These are phyloP conservation scores for Emydomyces testavorans DNA, from an alignment of 2,329 filamentous ascomycete species.

Conservation along the genomic window DNA sequence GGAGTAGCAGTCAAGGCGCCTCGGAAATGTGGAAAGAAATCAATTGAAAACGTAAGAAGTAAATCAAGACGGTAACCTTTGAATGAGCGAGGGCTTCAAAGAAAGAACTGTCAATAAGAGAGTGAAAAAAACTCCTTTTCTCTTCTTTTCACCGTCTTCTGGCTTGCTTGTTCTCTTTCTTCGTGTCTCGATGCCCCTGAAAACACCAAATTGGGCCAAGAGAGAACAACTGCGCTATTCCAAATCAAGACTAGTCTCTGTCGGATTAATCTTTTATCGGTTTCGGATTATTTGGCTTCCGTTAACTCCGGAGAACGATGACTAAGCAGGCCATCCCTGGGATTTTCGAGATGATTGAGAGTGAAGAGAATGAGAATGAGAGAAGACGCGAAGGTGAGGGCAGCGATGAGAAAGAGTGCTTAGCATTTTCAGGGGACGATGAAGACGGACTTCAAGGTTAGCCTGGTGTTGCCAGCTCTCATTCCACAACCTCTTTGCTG, in stretches of 20 bases:
- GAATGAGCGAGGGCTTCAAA: constrained; percentile 3
- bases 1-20: constrained; percentile 8
- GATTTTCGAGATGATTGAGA: constrained; percentile 4
- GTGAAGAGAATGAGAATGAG: constrained; percentile 1
- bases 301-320: constrained; percentile 12
- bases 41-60: constrained; percentile 1
- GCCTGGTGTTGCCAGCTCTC: neutral
- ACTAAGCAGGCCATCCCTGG: constrained; percentile 7
- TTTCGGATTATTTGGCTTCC: constrained; percentile 20
- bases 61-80: neutral
- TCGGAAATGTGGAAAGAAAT: constrained; percentile 2
- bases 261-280: constrained; percentile 14
- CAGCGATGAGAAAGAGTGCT: neutral
- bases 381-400: neutral
- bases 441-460: constrained; percentile 98
- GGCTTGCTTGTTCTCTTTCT: constrained; percentile 15
- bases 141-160: too few species aligned
- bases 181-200: constrained; percentile 25
- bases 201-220: constrained; percentile 20
- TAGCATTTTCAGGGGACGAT: constrained; percentile 41
- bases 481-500: neutral
- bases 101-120: constrained; percentile 16
- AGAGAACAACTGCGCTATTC: constrained; percentile 24
- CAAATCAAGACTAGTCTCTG: constrained; percentile 18
- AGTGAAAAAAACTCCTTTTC: constrained; percentile 8